Evolutionary conservation across 495 filamentous ascomycete genomes (phyloP).

Genomic region (Penicillium waksmanii): DNA sequence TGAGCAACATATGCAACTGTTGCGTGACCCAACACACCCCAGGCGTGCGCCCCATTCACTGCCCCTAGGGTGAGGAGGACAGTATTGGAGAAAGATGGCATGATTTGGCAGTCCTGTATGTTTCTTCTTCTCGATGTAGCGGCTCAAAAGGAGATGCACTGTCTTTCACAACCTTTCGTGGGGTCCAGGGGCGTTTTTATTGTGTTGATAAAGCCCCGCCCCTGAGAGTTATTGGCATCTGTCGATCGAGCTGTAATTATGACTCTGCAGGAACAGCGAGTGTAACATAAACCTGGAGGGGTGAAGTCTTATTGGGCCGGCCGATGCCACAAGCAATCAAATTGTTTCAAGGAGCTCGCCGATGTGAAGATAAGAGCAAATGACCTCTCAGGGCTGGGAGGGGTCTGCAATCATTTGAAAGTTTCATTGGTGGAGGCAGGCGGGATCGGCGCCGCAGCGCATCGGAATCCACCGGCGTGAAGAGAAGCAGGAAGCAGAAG

Average conservation of each 20-base stretch:
- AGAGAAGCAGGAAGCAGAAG: background rate
- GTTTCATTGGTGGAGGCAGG: slow-evolving; percentile 2
- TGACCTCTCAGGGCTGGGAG: background rate
- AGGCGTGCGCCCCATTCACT: slow-evolving; percentile 38
- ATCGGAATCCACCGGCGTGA: slow-evolving; percentile 11
- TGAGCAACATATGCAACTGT: slow-evolving; percentile 63
- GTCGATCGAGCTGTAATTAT: background rate
- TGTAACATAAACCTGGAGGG: background rate
- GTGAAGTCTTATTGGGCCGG: background rate
- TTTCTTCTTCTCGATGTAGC: background rate
- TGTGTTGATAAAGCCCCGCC: background rate
- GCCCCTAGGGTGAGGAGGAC: slow-evolving; percentile 19
- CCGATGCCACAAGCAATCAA: background rate
- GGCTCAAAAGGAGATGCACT: too few relatives aligned
- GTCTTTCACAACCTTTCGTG: background rate
- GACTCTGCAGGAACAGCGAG: background rate
- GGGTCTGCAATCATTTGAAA: background rate
- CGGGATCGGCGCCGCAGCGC: slow-evolving; percentile 16
- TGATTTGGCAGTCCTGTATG: background rate
- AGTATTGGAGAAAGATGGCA: background rate
- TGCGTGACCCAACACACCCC: slow-evolving; percentile 63
- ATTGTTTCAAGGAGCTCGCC: slow-evolving; percentile 1
- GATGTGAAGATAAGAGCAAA: slow-evolving; percentile 7
- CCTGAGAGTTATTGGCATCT: background rate
- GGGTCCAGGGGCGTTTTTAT: background rate